A percentile compares a stretch with the other conserved stretches of the same genome.
Conservation (phyloP, 768 basidiomycete genomes). For the Russula compacta region DNA sequence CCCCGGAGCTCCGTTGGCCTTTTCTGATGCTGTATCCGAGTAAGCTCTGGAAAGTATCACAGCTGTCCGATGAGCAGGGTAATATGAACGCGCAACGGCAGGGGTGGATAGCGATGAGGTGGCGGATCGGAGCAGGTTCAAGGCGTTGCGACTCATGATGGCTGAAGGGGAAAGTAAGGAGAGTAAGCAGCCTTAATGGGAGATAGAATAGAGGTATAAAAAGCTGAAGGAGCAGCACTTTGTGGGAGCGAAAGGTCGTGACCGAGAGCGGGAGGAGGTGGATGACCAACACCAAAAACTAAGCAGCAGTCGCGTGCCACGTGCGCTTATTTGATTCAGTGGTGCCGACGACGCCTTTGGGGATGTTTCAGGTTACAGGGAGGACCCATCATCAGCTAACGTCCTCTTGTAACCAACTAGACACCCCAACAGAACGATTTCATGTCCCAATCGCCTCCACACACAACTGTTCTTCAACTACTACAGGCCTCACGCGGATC, state of each 20-base stretch:
- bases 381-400: background rate
- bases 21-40: slow-evolving; percentile 44
- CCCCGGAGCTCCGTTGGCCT: slow-evolving; percentile 23
- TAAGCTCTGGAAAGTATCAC: slow-evolving; percentile 38
- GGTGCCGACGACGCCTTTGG: no score
- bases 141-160: slow-evolving; percentile 45
- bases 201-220: slow-evolving; percentile 10
- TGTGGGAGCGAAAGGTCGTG: background rate
- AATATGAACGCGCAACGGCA: slow-evolving; percentile 32
- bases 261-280: background rate
- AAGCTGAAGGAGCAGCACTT: background rate
- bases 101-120: slow-evolving; percentile 48
- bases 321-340: background rate
- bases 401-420: background rate
- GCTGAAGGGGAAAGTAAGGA: slow-evolving; percentile 6
- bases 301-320: slow-evolving; percentile 2
- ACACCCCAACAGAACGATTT: background rate
- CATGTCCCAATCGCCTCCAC: background rate
- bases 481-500: background rate
- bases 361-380: no score
- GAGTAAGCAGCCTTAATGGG: slow-evolving; percentile 8
- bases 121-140: slow-evolving; percentile 49
- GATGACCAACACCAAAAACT: background rate
- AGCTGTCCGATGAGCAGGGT: slow-evolving; percentile 21
- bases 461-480: background rate